Percentiles rank a stretch among this genome's conserved stretches.
These are phyloP conservation scores for Wilcoxina mikolae DNA, from an alignment of 495 filamentous ascomycete genomes.

Conservation along the genomic window DNA sequence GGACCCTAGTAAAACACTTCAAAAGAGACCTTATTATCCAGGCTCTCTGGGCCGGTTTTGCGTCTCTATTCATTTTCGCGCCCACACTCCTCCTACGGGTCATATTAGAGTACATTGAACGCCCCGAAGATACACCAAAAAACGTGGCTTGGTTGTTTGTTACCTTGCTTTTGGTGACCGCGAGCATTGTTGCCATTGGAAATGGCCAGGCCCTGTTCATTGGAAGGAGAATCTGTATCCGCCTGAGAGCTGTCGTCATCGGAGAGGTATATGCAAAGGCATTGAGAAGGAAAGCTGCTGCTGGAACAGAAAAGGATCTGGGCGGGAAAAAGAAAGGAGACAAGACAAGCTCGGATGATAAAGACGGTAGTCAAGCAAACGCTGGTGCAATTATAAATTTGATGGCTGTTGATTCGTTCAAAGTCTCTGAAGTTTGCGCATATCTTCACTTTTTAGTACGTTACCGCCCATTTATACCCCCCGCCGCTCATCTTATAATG, in stretches of 20 bases:
- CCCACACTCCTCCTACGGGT: conserved; percentile 82
- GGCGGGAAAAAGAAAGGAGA: conserved; percentile 38
- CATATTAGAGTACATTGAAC: conserved; percentile 84
- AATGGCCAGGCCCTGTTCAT: conserved; percentile 86
- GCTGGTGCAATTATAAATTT: conserved; percentile 94
- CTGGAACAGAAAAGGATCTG: conserved; percentile 53
- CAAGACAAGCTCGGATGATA: conserved; percentile 31
- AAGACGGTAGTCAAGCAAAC: conserved; percentile 57
- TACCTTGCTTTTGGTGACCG: conserved; percentile 69
- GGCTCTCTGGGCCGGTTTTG: conserved; percentile 60
- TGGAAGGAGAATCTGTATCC: conserved; percentile 85
- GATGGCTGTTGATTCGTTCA: conserved; percentile 99
- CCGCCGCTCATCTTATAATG: background rate
- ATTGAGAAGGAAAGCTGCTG: conserved; percentile 74
- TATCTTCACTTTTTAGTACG: conserved; percentile 72
- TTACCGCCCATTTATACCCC: background rate
- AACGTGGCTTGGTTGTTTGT: conserved; percentile 97
- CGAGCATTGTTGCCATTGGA: conserved; percentile 58
- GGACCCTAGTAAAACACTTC: conserved; percentile 76
- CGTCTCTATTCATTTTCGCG: conserved; percentile 69
- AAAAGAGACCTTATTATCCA: conserved; percentile 60
- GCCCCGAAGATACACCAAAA: conserved; percentile 57
- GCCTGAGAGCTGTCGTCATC: conserved; percentile 83
- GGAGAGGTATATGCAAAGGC: conserved; percentile 97
- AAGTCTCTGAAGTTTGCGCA: conserved; percentile 80